phyloP scores from a whole-genome alignment of 2,329 filamentous ascomycete genomes.

The Daldinia sp. region DNA sequence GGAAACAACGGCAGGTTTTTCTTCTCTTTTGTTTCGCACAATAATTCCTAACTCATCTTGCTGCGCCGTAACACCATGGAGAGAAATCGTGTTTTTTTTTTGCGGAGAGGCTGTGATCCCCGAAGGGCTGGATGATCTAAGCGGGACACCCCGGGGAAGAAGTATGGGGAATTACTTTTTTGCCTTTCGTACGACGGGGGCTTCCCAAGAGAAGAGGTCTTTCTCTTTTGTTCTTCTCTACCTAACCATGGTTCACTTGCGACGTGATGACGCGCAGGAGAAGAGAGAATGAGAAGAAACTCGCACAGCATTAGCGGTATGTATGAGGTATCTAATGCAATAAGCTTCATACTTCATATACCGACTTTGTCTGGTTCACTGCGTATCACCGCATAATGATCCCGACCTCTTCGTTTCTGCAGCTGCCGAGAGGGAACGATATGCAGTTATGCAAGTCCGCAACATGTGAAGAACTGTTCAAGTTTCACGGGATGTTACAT shows the following conservation, averaged over 20 bases:
- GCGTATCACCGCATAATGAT: slow-evolving; percentile 29
- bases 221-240: not conserved
- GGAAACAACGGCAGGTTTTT: slow-evolving; percentile 7
- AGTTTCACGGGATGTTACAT: slow-evolving; percentile 23
- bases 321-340: slow-evolving; percentile 4
- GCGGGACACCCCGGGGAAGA: slow-evolving; percentile 30
- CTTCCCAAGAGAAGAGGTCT: slow-evolving; percentile 11
- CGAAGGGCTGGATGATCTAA: slow-evolving; percentile 33
- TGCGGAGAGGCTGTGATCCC: slow-evolving; percentile 31
- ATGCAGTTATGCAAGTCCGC: slow-evolving; percentile 37
- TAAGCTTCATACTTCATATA: slow-evolving; percentile 23
- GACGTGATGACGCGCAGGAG: slow-evolving; percentile 30
- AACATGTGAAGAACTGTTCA: slow-evolving; percentile 25
- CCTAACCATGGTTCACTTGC: slow-evolving; percentile 12
- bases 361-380: slow-evolving; percentile 10
- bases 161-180: slow-evolving; percentile 25
- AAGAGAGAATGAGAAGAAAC: not conserved
- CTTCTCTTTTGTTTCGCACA: slow-evolving; percentile 29
- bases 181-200: slow-evolving; percentile 9
- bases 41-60: slow-evolving; percentile 39
- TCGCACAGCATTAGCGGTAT: slow-evolving; percentile 12
- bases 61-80: slow-evolving; percentile 32
- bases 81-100: slow-evolving; percentile 29
- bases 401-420: slow-evolving; percentile 20
- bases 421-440: slow-evolving; percentile 33